Evolutionary conservation across 139 green algal genomes (phyloP).

Genomic region (Yamagishiella unicocca): DNA sequence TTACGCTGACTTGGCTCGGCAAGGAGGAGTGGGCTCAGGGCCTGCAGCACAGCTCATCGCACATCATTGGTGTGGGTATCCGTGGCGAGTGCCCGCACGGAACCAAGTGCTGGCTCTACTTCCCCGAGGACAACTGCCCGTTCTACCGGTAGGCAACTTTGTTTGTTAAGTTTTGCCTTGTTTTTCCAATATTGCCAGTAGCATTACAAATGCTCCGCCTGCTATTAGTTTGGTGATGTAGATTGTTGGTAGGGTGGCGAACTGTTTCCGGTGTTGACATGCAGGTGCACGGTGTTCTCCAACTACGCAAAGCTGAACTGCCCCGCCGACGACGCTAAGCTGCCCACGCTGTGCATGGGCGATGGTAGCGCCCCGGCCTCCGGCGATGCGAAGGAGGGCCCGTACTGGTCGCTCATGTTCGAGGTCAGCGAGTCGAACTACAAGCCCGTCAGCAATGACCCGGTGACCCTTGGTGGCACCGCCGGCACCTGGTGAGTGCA

Average conservation of each 20-base stretch:
- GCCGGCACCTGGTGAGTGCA: slow-evolving; percentile 56
- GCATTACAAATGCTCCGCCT: no score
- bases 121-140: slow-evolving; percentile 90
- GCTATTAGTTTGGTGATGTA: no score
- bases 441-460: slow-evolving; percentile 83
- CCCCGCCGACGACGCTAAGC: slow-evolving; percentile 65
- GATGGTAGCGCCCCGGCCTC: slow-evolving; percentile 61
- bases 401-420: slow-evolving; percentile 97
- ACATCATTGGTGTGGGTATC: slow-evolving; percentile 88
- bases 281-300: slow-evolving; percentile 86
- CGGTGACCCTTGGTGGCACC: slow-evolving; percentile 71
- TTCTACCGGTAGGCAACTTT: slow-evolving; percentile 83
- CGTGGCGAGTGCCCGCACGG: slow-evolving; percentile 81
- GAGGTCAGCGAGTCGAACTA: slow-evolving; percentile 85
- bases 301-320: slow-evolving; percentile 92
- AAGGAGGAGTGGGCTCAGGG: slow-evolving; percentile 76
- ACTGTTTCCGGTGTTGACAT: no score
- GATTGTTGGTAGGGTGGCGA: no score
- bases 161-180: no score
- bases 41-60: slow-evolving; percentile 83
- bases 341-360: slow-evolving; percentile 84
- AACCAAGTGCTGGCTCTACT: slow-evolving; percentile 96
- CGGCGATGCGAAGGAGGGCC: slow-evolving; percentile 57
- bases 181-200: no score
- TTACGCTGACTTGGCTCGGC: slow-evolving; percentile 78